Evolutionary conservation across 345 rosid species (phyloP).

Genomic region (Rhodamnia rubescens): DNA sequence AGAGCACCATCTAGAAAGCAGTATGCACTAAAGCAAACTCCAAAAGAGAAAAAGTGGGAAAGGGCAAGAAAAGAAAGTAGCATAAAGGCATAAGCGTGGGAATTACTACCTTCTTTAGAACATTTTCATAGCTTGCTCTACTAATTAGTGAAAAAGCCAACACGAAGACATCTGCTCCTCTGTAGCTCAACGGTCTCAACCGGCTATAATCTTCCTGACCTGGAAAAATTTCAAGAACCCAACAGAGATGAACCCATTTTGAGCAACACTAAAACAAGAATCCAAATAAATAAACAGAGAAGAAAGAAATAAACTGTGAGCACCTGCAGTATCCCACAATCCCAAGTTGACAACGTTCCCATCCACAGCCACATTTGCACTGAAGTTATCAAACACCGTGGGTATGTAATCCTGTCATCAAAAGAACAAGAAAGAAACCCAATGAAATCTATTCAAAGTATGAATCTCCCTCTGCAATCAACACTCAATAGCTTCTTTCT

Average conservation of each 20-base stretch:
- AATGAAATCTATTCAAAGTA: neutral
- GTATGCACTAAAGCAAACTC: neutral
- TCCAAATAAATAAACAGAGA: neutral
- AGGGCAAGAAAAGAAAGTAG: neutral
- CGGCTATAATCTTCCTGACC: slow-evolving; percentile 99
- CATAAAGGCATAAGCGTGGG: slow-evolving; percentile 1
- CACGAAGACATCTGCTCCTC: slow-evolving; percentile 92
- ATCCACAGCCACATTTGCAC: slow-evolving; percentile 93
- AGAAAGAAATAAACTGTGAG: neutral
- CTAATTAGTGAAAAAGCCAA: slow-evolving; percentile 89
- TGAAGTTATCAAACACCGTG: slow-evolving; percentile 95
- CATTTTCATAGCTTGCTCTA: slow-evolving; percentile 94
- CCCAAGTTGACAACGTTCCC: slow-evolving; percentile 92
- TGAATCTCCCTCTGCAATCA: neutral
- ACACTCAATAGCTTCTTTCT: neutral
- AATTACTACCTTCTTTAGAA: slow-evolving; percentile 72
- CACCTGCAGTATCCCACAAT: slow-evolving; percentile 98
- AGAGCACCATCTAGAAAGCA: neutral
- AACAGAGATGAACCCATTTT: neutral
- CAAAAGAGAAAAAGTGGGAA: neutral
- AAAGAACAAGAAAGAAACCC: neutral
- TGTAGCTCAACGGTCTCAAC: slow-evolving; percentile 91
- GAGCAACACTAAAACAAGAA: neutral
- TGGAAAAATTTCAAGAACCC: neutral
- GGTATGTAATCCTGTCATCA: slow-evolving; percentile 78